These are phyloP conservation scores for Ambrosia trifida DNA, from an alignment of 129 eudicot species.

Conservation along the genomic window DNA sequence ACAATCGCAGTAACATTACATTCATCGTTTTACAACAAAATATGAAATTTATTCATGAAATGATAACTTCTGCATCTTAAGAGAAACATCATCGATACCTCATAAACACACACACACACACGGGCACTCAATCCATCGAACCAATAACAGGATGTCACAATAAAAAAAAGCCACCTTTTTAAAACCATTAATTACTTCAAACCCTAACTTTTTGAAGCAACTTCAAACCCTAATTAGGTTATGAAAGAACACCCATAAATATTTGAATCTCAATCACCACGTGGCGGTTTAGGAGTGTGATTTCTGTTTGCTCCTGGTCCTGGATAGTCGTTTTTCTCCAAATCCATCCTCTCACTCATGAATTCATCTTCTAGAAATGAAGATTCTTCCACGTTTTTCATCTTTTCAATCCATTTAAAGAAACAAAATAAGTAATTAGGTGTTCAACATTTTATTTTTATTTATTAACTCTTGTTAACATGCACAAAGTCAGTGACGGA, in stretches of 20 bases:
- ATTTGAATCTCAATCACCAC: conserved; percentile 19
- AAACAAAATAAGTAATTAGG: not conserved
- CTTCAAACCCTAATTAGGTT: conserved; percentile 35
- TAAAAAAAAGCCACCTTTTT: conserved; percentile 16
- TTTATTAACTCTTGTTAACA: conserved; percentile 18
- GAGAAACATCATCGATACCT: conserved; percentile 16
- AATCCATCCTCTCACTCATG: conserved; percentile 47
- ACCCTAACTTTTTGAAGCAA: conserved; percentile 28
- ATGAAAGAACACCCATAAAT: conserved; percentile 20
- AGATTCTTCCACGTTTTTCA: conserved; percentile 32
- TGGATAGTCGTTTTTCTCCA: conserved; percentile 57
- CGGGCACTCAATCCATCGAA: conserved; percentile 23
- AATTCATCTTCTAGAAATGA: conserved; percentile 27
- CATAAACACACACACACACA: conserved; percentile 24
- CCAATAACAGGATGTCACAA: conserved; percentile 29
- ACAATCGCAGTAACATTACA: conserved; percentile 5
- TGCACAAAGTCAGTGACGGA: not conserved
- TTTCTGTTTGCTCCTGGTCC: conserved; percentile 54
- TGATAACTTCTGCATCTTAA: conserved; percentile 21
- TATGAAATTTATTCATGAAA: conserved; percentile 28
- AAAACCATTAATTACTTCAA: conserved; percentile 17
- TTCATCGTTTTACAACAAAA: conserved; percentile 15
- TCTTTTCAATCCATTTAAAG: conserved; percentile 30
- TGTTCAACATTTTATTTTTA: not conserved
- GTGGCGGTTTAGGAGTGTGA: conserved; percentile 57